Evolutionary conservation across 75 land plant genomes (phyloP), one percentile per base, ranked within the genome.

Genomic region (Cryptomeria japonica): DNA sequence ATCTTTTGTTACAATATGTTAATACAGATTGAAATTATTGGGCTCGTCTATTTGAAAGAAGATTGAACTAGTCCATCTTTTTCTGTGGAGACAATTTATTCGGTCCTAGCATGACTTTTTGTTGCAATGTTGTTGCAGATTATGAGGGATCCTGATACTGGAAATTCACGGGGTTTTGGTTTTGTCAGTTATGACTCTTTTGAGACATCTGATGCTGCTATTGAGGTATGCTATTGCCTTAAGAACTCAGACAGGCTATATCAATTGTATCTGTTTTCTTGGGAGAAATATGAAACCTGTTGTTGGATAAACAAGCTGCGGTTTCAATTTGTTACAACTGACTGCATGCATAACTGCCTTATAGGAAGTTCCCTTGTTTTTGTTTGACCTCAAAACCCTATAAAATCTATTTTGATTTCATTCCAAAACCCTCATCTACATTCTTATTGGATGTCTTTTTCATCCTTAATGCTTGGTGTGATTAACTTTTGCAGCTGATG

Each of bases 181-280:
- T 98, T 98, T 85, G 90, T 98, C 68, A 98, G 99, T 87, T 98
- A 98, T 91, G 99, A 98, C 90, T 98, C 99, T 5, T 98, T 98
- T 93, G 99, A 98, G 88, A 93, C 97, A 58, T 98, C 99, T 86
- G 99, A 98, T 95, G 96, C 99, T 83, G 99, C 99, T 78, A 98
- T 98, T 88, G 99, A 98, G 94, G 99, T 98, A 91, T 85, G 82
- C 42, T 80, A 87, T 84, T 58, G 31, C 7, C 56, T 11, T 19
- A 51, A 42, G 25, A 42, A 41, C 42, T 79, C 28, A 28, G 34
- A 46, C 8, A 8, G 31, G 31, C 77, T 51, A n/a, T 5, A 36
- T 84, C 8, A 53, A 11, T 85, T 55, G 22, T n/a, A 85, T 68
- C 16, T 44, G 44, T 46, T 82, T 5, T 82, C n/a, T 46, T n/a